A percentile compares a stretch with the other conserved stretches of the same genome.
These are phyloP conservation scores for Annona squamosa DNA, from an alignment of 164 flowering plant species.

Conservation along the genomic window DNA sequence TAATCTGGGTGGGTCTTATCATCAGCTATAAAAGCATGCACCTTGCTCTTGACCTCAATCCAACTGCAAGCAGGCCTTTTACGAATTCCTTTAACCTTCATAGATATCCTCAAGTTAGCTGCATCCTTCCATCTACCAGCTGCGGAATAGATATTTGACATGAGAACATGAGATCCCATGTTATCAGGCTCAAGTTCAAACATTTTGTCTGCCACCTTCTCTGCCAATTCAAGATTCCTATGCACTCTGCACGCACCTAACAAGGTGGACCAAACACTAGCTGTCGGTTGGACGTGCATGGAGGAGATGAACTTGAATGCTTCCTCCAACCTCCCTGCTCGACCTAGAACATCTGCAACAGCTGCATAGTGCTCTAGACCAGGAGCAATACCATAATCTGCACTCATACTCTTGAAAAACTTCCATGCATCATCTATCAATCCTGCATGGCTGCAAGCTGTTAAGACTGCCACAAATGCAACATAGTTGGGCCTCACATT, in stretches of 20 bases:
- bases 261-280: conserved; percentile 63
- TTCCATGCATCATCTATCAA: conserved; percentile 61
- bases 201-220: conserved; percentile 50
- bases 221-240: conserved; percentile 64
- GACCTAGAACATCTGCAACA: conserved; percentile 81
- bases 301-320: conserved; percentile 51
- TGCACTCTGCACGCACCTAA: conserved; percentile 71
- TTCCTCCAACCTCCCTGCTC: conserved; percentile 77
- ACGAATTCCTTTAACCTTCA: conserved; percentile 53
- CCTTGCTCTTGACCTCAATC: conserved; percentile 59
- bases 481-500: conserved; percentile 55
- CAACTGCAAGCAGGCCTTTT: conserved; percentile 84
- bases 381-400: conserved; percentile 52
- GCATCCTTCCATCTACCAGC: conserved; percentile 71
- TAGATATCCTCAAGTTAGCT: conserved; percentile 37
- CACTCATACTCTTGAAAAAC: conserved; percentile 51
- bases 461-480: conserved; percentile 68
- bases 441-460: conserved; percentile 91
- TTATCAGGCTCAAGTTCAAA: conserved; percentile 52
- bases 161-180: conserved; percentile 55
- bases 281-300: conserved; percentile 46
- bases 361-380: conserved; percentile 83
- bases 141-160: conserved; percentile 64
- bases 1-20: conserved; percentile 65
- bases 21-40: conserved; percentile 63